These are phyloP conservation scores for Babesia ovata DNA, from an alignment of 169 alveolate species.

Conservation along the genomic window DNA sequence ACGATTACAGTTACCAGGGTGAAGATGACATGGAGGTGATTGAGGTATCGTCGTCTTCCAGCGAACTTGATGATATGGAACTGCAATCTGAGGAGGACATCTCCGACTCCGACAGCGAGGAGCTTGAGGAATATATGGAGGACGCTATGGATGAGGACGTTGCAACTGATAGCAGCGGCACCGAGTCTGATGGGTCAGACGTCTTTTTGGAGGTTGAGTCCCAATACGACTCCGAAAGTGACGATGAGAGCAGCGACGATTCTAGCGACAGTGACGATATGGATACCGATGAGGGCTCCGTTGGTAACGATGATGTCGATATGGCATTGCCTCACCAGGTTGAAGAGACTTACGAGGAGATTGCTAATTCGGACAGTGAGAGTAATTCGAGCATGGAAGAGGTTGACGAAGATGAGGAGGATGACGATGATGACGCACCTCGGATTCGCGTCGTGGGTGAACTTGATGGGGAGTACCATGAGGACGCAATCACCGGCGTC, in stretches of 20 bases:
- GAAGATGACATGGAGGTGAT: conserved; percentile 32
- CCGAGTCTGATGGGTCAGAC: conserved; percentile 34
- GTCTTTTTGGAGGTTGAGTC: conserved; percentile 26
- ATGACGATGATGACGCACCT: conserved; percentile 63
- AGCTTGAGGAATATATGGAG: conserved; percentile 42
- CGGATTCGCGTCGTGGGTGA: conserved; percentile 70
- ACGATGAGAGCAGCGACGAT: conserved; percentile 49
- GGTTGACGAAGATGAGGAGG: conserved; percentile 61
- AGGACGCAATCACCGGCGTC: conserved; percentile 17
- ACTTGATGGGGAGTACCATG: conserved; percentile 53
- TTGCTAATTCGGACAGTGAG: conserved; percentile 34
- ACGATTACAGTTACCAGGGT: conserved; percentile 1
- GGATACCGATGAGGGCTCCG: conserved; percentile 67
- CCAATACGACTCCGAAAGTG: conserved; percentile 52
- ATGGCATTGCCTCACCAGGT: conserved; percentile 78
- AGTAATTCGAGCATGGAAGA: conserved; percentile 60
- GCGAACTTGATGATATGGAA: conserved; percentile 56
- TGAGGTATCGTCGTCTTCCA: conserved; percentile 58
- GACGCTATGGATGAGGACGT: conserved; percentile 70
- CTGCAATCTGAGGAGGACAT: conserved; percentile 66
- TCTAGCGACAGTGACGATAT: conserved; percentile 71
- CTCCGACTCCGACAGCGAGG: conserved; percentile 63
- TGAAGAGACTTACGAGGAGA: conserved; percentile 70
- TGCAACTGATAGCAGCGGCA: conserved; percentile 20
- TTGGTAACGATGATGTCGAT: conserved; percentile 69